Percentiles rank a stretch among this genome's conserved stretches.
phyloP scores from a whole-genome alignment of 148 eudicot genomes.

The Rhododendron mucronatum region DNA sequence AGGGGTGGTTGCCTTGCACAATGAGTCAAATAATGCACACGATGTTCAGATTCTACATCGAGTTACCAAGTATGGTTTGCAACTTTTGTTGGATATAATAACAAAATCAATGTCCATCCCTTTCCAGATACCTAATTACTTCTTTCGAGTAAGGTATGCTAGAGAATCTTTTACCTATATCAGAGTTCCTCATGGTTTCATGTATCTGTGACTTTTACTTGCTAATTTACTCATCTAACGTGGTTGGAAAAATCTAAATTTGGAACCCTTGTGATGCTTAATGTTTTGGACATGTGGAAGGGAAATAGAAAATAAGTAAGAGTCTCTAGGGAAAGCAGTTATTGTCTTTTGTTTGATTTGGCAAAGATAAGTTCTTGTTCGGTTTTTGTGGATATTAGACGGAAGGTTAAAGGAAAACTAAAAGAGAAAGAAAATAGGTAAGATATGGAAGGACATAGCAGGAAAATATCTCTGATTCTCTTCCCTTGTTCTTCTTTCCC shows the following conservation, averaged over 20 bases:
- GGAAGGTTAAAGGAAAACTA: background rate
- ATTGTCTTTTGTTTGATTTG: background rate
- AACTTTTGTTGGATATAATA: conserved; percentile 35
- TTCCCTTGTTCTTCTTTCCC: background rate
- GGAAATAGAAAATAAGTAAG: background rate
- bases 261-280: background rate
- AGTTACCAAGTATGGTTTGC: conserved; percentile 23
- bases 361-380: background rate
- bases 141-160: conserved; percentile 70
- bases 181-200: background rate
- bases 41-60: conserved; percentile 16
- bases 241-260: background rate
- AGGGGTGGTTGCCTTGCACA: conserved; percentile 35
- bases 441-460: background rate
- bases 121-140: conserved; percentile 44
- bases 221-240: background rate
- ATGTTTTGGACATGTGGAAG: background rate
- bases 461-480: background rate
- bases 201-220: background rate
- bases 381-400: background rate
- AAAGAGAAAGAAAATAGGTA: background rate
- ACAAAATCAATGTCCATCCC: conserved; percentile 51
- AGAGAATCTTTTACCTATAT: conserved; percentile 7
- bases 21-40: conserved; percentile 19
- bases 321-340: background rate